Conservation (phyloP, 202 grass and related monocot genomes). For the Eragrostis tef region DNA sequence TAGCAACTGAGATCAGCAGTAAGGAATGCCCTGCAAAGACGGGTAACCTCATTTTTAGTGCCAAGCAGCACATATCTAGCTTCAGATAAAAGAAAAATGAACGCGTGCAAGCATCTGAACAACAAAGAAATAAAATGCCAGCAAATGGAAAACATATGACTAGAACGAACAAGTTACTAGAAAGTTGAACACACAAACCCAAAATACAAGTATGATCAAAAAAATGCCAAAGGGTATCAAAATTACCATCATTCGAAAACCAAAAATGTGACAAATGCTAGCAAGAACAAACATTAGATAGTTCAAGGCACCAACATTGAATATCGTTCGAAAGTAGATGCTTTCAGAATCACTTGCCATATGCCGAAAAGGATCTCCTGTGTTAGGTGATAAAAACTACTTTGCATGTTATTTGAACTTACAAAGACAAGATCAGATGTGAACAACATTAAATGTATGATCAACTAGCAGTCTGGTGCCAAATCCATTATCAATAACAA, state of each 20-base stretch:
- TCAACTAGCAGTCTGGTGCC: neutral
- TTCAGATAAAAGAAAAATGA: constrained; percentile 35
- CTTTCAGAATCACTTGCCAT: neutral
- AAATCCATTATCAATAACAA: constrained; percentile 6
- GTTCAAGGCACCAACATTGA: neutral
- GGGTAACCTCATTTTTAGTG: constrained; percentile 38
- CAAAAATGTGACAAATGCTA: neutral
- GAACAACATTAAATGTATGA: neutral
- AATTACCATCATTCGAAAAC: constrained; percentile 28
- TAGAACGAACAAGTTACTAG: constrained; percentile 1
- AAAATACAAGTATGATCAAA: neutral
- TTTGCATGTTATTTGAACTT: constrained; percentile 19
- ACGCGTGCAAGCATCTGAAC: constrained; percentile 12
- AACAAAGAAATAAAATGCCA: constrained; percentile 35
- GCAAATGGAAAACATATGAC: neutral
- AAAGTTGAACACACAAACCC: constrained; percentile 11
- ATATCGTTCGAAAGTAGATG: constrained; percentile 2
- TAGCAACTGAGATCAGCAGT: constrained; percentile 64
- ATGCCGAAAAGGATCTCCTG: neutral
- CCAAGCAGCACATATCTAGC: constrained; percentile 18
- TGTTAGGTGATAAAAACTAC: constrained; percentile 4
- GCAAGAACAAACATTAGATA: neutral
- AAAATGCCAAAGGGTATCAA: constrained; percentile 9
- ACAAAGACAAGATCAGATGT: no score
- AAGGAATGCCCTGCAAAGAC: constrained; percentile 61